phyloP scores from a whole-genome alignment of 306 rosid genomes.

The Pyrus bretschneideri region DNA sequence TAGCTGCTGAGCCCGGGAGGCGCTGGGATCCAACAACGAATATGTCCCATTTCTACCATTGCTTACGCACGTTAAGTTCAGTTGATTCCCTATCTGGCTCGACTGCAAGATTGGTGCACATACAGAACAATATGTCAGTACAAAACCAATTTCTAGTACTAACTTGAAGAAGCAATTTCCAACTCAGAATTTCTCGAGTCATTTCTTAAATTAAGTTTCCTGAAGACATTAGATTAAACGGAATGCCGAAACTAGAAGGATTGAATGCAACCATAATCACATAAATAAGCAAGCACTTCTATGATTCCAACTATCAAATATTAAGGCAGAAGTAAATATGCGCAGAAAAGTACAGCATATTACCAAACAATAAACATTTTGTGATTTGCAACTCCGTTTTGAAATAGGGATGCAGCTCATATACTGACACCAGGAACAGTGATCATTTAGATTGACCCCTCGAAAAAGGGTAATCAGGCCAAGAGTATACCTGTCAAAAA shows the following conservation, averaged over 20 bases:
- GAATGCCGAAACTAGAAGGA: neutral
- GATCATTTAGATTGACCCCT: conserved; percentile 25
- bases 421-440: conserved; percentile 70
- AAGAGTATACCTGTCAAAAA: neutral
- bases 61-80: conserved; percentile 59
- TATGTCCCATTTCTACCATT: conserved; percentile 40
- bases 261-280: neutral
- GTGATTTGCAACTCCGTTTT: conserved; percentile 56
- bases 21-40: conserved; percentile 22
- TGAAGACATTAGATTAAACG: neutral
- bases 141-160: neutral
- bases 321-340: neutral
- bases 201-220: neutral
- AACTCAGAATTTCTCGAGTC: neutral
- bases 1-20: conserved; percentile 32
- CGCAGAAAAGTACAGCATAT: neutral
- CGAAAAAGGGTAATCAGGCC: neutral
- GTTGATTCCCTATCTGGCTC: conserved; percentile 36
- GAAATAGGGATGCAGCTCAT: conserved; percentile 68
- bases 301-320: neutral
- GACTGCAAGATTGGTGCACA: conserved; percentile 28
- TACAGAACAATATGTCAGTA: neutral
- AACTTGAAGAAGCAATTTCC: neutral
- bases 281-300: neutral
- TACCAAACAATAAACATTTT: conserved; percentile 42